Evolutionary conservation across 2,329 filamentous ascomycete species (phyloP).

Genomic region (Alternaria conjuncta): DNA sequence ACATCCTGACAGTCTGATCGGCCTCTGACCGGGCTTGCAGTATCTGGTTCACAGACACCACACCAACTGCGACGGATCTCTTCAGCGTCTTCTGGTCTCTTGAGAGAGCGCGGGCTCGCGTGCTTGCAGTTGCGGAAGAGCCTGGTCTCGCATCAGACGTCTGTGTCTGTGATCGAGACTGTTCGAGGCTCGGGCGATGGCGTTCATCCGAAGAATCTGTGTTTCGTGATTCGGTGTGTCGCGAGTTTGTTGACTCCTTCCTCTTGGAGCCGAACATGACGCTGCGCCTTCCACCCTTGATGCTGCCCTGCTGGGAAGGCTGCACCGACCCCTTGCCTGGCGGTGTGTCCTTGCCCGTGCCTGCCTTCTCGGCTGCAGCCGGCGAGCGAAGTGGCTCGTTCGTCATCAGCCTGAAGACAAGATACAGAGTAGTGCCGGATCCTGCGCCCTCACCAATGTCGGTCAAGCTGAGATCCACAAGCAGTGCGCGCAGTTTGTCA

Average conservation of each 20-base stretch:
- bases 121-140: conserved; percentile 36
- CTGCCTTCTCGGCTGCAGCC: conserved; percentile 40
- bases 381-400: conserved; percentile 54
- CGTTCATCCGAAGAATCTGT: conserved; percentile 23
- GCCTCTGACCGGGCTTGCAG: conserved; percentile 74
- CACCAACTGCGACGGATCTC: conserved; percentile 76
- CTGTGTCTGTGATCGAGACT: conserved; percentile 28
- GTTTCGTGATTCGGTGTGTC: conserved; percentile 19
- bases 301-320: conserved; percentile 41
- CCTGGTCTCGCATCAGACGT: conserved; percentile 35
- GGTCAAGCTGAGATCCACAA: conserved; percentile 80
- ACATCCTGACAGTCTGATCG: conserved; percentile 79
- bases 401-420: conserved; percentile 81
- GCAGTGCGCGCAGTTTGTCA: conserved; percentile 80
- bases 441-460: conserved; percentile 72
- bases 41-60: conserved; percentile 76
- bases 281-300: conserved; percentile 55
- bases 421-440: conserved; percentile 75
- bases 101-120: conserved; percentile 36
- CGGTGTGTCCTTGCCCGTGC: conserved; percentile 33
- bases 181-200: conserved; percentile 32
- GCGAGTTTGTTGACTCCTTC: conserved; percentile 44
- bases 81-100: conserved; percentile 62
- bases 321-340: conserved; percentile 34
- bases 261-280: conserved; percentile 73